Base-by-base conservation (phyloP, 176 grass and related monocot genomes). In the Ensete glaucum region DNA sequence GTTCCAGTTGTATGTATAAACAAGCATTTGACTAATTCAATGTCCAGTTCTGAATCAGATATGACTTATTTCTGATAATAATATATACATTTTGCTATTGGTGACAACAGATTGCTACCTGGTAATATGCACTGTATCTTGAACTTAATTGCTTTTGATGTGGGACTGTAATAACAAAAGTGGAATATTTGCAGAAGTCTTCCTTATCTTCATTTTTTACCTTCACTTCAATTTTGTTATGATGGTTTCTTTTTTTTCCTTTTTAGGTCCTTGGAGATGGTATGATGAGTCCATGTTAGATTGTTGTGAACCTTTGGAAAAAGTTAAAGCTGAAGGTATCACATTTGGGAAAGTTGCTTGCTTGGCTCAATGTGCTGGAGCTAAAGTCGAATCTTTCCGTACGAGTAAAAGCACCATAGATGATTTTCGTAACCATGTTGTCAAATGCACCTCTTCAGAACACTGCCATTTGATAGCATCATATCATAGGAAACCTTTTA, bases 241-340 rank as follows among this genome's bases (percentile, higher is more conserved):
- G 5, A 24, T 74, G 52, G 9, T 60, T 59, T n/a, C 24, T 25
- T 19, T 56, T 56, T 34, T 65, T 52, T 72, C 17, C 9, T 55
- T 72, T 78, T 66, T 73, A 88, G 85, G 78, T 55, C 93, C 90
- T 50, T 93, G 94, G 94, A 84, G 94, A 51, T 97, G 94, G 94
- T 97, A 93, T 84, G 94, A 97, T 48, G 94, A 97, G 85, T 89
- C 94, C 69, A 97, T 97, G 94, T 85, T 97, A 52, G 94, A 97
- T 49, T 97, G 90, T 79, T 97, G 90, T 85, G 94, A 97, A 64
- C 90, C 94, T 75, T 85, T 98, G 82, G 65, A 84, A 55, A 87
- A 81, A 87, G 78, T 97, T 55, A 90, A 91, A 85, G 54, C 85
- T 43, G 17, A 85, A 26, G 88, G 94, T 66, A 97, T 89, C 76